A percentile compares a stretch with the other conserved stretches of the same genome.
phyloP scores from a whole-genome alignment of 2,329 filamentous ascomycete genomes.

The Arachnopeziza araneosa region DNA sequence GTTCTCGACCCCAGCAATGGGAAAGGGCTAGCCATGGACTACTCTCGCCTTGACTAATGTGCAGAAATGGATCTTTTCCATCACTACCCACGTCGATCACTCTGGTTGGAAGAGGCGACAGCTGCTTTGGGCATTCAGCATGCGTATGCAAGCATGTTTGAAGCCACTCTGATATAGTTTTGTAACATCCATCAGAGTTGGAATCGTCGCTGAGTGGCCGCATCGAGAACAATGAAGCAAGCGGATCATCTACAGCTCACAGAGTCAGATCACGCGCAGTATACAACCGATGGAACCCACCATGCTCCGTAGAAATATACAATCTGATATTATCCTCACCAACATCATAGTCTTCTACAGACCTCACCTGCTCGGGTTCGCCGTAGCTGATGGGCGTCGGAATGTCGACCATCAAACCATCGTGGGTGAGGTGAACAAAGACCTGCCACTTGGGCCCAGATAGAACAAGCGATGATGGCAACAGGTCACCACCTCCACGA shows the following conservation, averaged over 20 bases:
- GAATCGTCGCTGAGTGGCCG: slow-evolving; percentile 1
- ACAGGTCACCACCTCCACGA: not conserved
- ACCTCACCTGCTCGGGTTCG: not conserved
- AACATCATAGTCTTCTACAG: not conserved
- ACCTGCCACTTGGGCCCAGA: not conserved
- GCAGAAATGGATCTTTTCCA: not conserved
- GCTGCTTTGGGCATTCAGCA: not conserved
- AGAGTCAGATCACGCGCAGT: not conserved
- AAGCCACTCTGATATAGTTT: not conserved
- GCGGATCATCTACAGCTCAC: not conserved
- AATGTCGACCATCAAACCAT: not conserved
- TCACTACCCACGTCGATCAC: slow-evolving; percentile 7
- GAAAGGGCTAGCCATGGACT: not conserved
- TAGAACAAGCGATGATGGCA: not conserved
- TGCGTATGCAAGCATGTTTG: not conserved
- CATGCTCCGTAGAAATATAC: not conserved
- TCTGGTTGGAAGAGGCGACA: slow-evolving; percentile 3
- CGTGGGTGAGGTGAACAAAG: not conserved
- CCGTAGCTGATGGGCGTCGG: not conserved
- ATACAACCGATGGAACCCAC: not conserved
- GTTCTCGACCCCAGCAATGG: slow-evolving; percentile 5
- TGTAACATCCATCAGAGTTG: not conserved
- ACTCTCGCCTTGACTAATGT: not conserved
- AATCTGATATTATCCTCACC: not conserved
- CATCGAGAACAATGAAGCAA: not conserved